Evolutionary conservation across 2,329 filamentous ascomycete genomes (phyloP).

Genomic region (Verruconis gallopava): DNA sequence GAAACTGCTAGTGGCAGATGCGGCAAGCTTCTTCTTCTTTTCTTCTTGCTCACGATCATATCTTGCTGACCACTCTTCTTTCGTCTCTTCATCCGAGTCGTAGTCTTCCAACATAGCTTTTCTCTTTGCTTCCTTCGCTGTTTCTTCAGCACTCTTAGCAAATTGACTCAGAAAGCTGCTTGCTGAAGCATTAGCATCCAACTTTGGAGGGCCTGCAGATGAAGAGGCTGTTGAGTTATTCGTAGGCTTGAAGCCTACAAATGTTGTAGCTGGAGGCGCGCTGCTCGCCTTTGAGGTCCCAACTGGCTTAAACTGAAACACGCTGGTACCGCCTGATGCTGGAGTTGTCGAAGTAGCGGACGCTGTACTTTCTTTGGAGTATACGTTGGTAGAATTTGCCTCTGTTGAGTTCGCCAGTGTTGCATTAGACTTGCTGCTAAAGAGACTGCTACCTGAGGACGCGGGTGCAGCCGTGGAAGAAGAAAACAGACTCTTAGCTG

Average conservation of each 20-base stretch:
- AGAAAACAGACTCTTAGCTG: not conserved
- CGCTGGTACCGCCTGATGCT: not conserved
- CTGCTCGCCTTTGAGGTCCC: not conserved
- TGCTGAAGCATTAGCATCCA: not conserved
- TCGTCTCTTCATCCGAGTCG: constrained; percentile 24
- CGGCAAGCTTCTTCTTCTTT: constrained; percentile 18
- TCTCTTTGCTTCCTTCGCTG: constrained; percentile 20
- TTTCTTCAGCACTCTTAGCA: constrained; percentile 5
- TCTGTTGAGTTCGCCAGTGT: not conserved
- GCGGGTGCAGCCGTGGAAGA: not conserved
- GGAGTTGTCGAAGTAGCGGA: not conserved
- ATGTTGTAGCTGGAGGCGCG: not conserved
- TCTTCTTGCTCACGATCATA: constrained; percentile 21
- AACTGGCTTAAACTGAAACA: too few species aligned
- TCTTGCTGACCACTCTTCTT: constrained; percentile 21
- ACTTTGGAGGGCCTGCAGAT: not conserved
- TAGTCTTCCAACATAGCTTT: constrained; percentile 23
- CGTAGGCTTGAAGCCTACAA: not conserved
- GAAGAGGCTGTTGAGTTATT: not conserved
- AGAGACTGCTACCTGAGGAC: not conserved
- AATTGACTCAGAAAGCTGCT: constrained; percentile 2
- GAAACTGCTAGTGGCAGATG: constrained; percentile 13
- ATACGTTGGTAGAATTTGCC: not conserved
- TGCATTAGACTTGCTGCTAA: not conserved
- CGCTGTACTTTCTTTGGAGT: not conserved